A percentile compares a stretch with the other conserved stretches of the same genome.
These are phyloP conservation scores for Saturnispora quitensis DNA, from an alignment of 805 yeast genomes.

Conservation along the genomic window DNA sequence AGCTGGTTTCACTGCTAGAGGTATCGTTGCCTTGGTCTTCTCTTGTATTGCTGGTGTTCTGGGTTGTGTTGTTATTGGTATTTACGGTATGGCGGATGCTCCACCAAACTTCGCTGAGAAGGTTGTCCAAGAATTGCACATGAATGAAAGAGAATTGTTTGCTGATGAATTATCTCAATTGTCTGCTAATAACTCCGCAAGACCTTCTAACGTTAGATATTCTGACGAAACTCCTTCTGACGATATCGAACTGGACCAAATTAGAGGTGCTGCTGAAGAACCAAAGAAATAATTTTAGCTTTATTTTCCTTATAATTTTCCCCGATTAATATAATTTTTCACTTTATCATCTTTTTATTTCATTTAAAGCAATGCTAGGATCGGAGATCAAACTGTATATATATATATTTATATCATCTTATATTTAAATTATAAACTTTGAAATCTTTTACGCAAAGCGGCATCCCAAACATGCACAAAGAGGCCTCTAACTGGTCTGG, in stretches of 20 bases:
- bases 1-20: constrained; percentile 86
- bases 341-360: not conserved
- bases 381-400: not conserved
- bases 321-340: not conserved
- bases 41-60: constrained; percentile 77
- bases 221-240: constrained; percentile 10
- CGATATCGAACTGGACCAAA: constrained; percentile 5
- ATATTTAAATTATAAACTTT: not conserved
- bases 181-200: constrained; percentile 1
- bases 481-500: constrained; percentile 37
- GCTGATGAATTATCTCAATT: constrained; percentile 7
- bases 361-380: not conserved
- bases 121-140: constrained; percentile 47
- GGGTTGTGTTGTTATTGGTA: constrained; percentile 67
- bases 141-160: constrained; percentile 35
- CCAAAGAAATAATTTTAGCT: not conserved
- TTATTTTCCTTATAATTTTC: not conserved
- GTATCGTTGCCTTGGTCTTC: constrained; percentile 89
- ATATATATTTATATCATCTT: not conserved
- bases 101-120: constrained; percentile 50
- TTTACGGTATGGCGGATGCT: constrained; percentile 83
- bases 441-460: constrained; percentile 28
- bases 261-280: constrained; percentile 1
- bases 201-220: constrained; percentile 10
- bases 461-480: constrained; percentile 36